These are phyloP conservation scores for Colletotrichum tofieldiae DNA, from an alignment of 2,329 filamentous ascomycete species.

Conservation along the genomic window DNA sequence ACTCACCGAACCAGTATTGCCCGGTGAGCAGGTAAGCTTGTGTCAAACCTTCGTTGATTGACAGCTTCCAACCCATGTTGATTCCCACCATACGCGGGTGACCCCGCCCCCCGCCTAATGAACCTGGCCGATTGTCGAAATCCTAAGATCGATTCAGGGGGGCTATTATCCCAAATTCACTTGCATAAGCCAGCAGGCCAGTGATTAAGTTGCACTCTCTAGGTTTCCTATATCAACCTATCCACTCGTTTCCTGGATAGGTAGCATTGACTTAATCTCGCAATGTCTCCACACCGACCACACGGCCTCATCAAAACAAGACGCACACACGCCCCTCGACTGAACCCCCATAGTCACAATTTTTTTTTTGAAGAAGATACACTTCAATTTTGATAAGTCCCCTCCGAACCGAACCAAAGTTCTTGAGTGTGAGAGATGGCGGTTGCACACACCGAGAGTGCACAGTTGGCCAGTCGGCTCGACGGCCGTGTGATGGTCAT, in stretches of 20 bases:
- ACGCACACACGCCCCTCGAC: constrained; percentile 15
- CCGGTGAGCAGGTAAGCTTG: neutral
- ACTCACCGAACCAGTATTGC: neutral
- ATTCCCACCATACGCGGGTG: neutral
- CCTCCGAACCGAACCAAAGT: neutral
- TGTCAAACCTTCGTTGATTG: neutral
- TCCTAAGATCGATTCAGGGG: neutral
- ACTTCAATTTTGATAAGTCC: neutral
- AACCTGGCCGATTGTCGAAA: neutral
- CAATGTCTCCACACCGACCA: constrained; percentile 33
- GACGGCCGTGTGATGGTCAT: constrained; percentile 34
- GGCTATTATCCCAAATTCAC: neutral
- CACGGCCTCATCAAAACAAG: constrained; percentile 25
- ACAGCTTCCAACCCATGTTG: neutral
- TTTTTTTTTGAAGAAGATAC: neutral
- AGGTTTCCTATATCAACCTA: neutral
- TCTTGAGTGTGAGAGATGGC: constrained; percentile 21
- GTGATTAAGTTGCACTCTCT: neutral
- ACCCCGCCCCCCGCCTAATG: neutral
- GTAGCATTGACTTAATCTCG: constrained; percentile 42
- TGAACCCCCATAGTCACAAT: neutral
- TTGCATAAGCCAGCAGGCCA: neutral
- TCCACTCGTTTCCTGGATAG: constrained; percentile 6
- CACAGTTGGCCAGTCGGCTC: constrained; percentile 29
- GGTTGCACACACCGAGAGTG: constrained; percentile 24